These are phyloP conservation scores for Penicillium diatomitis DNA, from an alignment of 495 filamentous ascomycete species.

Conservation along the genomic window DNA sequence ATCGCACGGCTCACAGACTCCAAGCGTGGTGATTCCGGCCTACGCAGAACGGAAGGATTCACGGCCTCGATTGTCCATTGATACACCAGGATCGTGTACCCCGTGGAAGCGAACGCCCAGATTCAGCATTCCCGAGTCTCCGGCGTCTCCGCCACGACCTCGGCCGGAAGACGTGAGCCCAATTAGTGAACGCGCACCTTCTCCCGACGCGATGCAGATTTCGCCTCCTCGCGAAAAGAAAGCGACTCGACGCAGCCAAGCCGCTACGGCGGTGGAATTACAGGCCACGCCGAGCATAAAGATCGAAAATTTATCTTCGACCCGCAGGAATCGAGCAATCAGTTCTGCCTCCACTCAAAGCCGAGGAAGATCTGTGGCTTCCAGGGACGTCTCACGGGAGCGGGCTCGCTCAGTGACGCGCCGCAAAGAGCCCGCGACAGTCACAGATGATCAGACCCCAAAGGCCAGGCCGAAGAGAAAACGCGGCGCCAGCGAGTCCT, in stretches of 20 bases:
- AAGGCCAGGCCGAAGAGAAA: constrained; percentile 31
- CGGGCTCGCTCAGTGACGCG: constrained; percentile 35
- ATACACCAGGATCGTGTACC: constrained; percentile 37
- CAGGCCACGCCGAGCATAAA: constrained; percentile 22
- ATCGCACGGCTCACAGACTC: constrained; percentile 20
- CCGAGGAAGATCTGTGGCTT: constrained; percentile 49
- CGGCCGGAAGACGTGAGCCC: constrained; percentile 43
- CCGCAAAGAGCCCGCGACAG: constrained; percentile 33
- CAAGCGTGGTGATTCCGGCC: constrained; percentile 19
- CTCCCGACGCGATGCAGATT: constrained; percentile 28
- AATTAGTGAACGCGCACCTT: constrained; percentile 41
- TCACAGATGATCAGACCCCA: constrained; percentile 20
- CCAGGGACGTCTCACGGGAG: constrained; percentile 42
- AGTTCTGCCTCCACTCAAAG: constrained; percentile 49
- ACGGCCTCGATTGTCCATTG: constrained; percentile 32
- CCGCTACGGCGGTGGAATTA: constrained; percentile 8
- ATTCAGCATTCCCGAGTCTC: constrained; percentile 30
- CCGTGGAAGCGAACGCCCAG: constrained; percentile 40
- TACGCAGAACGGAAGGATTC: constrained; percentile 19
- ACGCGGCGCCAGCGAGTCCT: constrained; percentile 28
- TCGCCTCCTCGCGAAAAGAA: constrained; percentile 26
- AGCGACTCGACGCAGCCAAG: constrained; percentile 9
- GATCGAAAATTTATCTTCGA: constrained; percentile 24
- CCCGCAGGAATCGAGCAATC: constrained; percentile 33
- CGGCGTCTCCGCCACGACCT: constrained; percentile 38